A percentile compares a stretch with the other conserved stretches of the same genome.
These are phyloP conservation scores for Pseudocercospora crystallina DNA, from an alignment of 2,329 filamentous ascomycete genomes.

Conservation along the genomic window DNA sequence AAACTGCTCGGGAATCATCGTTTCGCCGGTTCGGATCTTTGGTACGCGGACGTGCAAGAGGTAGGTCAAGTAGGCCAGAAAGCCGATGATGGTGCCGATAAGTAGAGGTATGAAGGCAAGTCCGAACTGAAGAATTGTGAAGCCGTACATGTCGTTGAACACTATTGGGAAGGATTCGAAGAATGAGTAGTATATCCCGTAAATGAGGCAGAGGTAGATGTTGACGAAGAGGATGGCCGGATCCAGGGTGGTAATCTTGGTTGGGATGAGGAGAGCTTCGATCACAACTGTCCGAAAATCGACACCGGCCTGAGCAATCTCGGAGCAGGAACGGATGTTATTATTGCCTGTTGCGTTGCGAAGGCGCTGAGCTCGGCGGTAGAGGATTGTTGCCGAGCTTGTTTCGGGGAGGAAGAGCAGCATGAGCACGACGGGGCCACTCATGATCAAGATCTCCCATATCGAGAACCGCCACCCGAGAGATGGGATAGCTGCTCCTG, in stretches of 20 bases:
- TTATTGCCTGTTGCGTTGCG: constrained; percentile 40
- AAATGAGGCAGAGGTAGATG: constrained; percentile 53
- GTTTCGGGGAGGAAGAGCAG: constrained; percentile 62
- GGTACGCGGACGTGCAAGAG: constrained; percentile 26
- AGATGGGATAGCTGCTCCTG: constrained; percentile 58
- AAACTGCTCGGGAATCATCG: constrained; percentile 34
- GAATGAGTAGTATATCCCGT: constrained; percentile 61
- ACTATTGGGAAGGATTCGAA: constrained; percentile 69
- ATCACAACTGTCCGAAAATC: constrained; percentile 38
- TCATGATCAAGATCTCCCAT: constrained; percentile 63
- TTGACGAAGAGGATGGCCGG: constrained; percentile 59
- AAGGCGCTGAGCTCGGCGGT: constrained; percentile 39
- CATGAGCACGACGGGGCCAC: constrained; percentile 58
- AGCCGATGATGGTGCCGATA: constrained; percentile 25
- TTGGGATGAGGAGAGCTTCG: constrained; percentile 61
- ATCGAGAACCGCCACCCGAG: constrained; percentile 63
- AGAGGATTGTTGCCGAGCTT: constrained; percentile 37
- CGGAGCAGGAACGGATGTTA: constrained; percentile 39
- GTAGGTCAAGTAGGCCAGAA: constrained; percentile 18
- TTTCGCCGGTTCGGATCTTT: constrained; percentile 19
- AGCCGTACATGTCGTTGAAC: constrained; percentile 59
- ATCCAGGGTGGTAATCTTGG: constrained; percentile 45
- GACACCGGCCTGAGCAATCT: constrained; percentile 43
- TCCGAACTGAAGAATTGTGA: constrained; percentile 46
- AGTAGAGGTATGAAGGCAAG: constrained; percentile 20